Percentiles rank a stretch among this genome's conserved stretches.
Evolutionary conservation across 176 grass and related monocot genomes (phyloP).

Genomic region (Saccharum officinarum): DNA sequence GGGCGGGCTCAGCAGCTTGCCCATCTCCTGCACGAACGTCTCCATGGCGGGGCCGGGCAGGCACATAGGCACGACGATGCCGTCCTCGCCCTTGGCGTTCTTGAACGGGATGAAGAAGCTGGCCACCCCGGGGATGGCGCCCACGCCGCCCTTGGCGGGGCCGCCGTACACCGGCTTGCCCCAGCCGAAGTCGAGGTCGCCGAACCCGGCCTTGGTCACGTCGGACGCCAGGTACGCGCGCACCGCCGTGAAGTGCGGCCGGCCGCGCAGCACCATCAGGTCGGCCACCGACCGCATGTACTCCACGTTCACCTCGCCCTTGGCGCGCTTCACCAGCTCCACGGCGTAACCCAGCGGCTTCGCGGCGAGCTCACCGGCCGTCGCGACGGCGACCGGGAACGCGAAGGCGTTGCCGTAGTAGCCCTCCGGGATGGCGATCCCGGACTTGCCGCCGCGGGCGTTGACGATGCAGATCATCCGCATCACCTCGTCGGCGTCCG

Average conservation of each 20-base stretch:
- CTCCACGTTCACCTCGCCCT: slow-evolving; percentile 56
- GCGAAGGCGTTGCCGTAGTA: slow-evolving; percentile 92
- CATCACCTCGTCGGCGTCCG: slow-evolving; percentile 72
- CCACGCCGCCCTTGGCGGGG: slow-evolving; percentile 59
- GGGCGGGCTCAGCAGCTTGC: slow-evolving; percentile 43
- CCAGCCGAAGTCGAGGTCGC: slow-evolving; percentile 89
- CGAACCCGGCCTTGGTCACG: slow-evolving; percentile 61
- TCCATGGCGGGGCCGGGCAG: slow-evolving; percentile 69
- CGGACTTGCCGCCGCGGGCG: slow-evolving; percentile 53
- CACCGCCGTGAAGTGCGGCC: slow-evolving; percentile 77
- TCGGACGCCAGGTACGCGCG: slow-evolving; percentile 68
- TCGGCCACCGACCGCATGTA: slow-evolving; percentile 71
- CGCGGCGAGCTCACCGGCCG: slow-evolving; percentile 45
- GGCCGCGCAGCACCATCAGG: slow-evolving; percentile 58
- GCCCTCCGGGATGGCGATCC: slow-evolving; percentile 41
- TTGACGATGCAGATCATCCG: slow-evolving; percentile 73
- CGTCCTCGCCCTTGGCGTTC: slow-evolving; percentile 64
- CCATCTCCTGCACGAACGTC: slow-evolving; percentile 55
- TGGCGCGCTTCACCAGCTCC: slow-evolving; percentile 64
- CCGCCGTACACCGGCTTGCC: slow-evolving; percentile 72
- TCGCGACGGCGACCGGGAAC: slow-evolving; percentile 58
- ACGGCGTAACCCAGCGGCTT: slow-evolving; percentile 61
- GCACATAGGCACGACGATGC: slow-evolving; percentile 66
- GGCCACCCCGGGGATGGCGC: slow-evolving; percentile 64
- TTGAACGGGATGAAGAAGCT: slow-evolving; percentile 73